Conservation (phyloP, 495 filamentous ascomycete genomes). For the Daldinia caldariorum region DNA sequence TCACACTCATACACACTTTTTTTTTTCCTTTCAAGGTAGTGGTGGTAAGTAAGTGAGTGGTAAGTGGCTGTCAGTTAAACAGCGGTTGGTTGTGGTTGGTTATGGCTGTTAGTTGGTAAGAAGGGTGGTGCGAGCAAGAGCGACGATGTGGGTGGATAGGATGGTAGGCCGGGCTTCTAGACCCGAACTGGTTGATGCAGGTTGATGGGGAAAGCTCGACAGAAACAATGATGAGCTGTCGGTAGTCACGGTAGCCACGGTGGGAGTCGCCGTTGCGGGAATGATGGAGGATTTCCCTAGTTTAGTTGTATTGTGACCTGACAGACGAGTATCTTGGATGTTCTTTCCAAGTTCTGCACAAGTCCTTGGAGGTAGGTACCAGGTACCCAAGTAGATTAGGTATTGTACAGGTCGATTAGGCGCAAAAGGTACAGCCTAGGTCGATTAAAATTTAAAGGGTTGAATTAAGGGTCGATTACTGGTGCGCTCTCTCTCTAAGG, state of each 20-base stretch:
- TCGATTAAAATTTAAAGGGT: too few species aligned
- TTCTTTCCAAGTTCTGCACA: constrained; percentile 37
- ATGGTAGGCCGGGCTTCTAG: constrained; percentile 38
- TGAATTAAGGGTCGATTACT: neutral
- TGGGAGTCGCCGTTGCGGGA: constrained; percentile 38
- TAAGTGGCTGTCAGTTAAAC: constrained; percentile 2
- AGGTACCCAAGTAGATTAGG: too few species aligned
- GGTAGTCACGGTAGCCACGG: constrained; percentile 43
- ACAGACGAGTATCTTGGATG: constrained; percentile 27
- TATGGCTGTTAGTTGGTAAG: constrained; percentile 12
- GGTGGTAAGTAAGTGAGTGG: constrained; percentile 7
- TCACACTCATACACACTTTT: constrained; percentile 3
- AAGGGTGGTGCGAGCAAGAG: constrained; percentile 36
- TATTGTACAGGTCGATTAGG: too few species aligned
- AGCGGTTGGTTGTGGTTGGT: constrained; percentile 3
- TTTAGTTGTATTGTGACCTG: constrained; percentile 19
- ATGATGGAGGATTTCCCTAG: constrained; percentile 25
- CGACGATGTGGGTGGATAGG: constrained; percentile 29
- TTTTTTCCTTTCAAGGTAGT: neutral
- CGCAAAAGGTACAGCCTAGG: constrained; percentile 11
- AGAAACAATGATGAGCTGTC: constrained; percentile 40
- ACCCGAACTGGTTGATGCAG: constrained; percentile 38
- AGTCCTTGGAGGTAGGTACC: constrained; percentile 34
- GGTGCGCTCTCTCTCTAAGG: constrained; percentile 22
- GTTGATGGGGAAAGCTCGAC: constrained; percentile 38